These are phyloP conservation scores for Populus ilicifolia DNA, from an alignment of 345 rosid genomes.

Conservation along the genomic window DNA sequence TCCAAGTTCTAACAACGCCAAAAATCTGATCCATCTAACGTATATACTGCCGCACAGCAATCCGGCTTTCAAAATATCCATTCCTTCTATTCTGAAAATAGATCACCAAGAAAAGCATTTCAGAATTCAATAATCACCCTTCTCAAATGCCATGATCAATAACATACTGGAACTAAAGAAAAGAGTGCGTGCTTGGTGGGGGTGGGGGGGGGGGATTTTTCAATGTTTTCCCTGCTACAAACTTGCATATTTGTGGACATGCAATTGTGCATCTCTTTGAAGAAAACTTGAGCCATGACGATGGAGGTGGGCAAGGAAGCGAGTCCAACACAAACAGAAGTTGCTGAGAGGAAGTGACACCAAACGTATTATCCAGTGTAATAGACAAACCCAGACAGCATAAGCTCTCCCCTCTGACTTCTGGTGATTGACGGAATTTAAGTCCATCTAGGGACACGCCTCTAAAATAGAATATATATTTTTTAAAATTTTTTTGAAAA, in stretches of 20 bases:
- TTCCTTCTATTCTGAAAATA: background rate
- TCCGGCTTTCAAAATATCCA: background rate
- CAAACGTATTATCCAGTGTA: background rate
- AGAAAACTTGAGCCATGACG: background rate
- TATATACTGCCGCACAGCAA: background rate
- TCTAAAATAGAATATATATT: background rate
- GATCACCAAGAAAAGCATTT: background rate
- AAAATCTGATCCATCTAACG: background rate
- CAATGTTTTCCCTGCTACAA: background rate
- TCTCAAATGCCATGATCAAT: background rate
- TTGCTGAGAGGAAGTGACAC: background rate
- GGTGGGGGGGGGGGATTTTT: too few species aligned
- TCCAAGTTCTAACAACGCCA: background rate
- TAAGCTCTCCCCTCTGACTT: background rate
- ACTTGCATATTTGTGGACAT: background rate
- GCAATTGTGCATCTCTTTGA: background rate
- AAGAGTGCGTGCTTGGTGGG: background rate
- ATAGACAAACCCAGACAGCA: background rate
- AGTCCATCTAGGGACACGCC: background rate
- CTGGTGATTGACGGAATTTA: background rate
- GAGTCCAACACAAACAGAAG: background rate
- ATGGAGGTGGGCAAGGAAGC: background rate
- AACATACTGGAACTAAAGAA: background rate
- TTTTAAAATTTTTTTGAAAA: background rate
- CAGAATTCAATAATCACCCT: background rate